Conservation (phyloP, 2,329 filamentous ascomycete genomes). For the Trichoderma polysporum region DNA sequence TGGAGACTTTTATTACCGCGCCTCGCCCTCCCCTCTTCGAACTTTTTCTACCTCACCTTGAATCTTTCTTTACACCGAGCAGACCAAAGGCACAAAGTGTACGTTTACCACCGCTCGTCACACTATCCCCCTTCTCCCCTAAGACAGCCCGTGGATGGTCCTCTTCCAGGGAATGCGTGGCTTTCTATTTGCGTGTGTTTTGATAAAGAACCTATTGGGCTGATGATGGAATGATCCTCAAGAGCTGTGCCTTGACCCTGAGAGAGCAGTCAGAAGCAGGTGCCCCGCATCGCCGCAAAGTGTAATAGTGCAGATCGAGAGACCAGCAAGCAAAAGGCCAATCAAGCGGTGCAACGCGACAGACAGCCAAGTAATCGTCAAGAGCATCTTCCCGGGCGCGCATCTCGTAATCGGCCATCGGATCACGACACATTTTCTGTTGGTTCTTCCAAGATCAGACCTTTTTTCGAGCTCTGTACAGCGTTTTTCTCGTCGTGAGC, state of each 20-base stretch:
- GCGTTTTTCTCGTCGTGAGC: conserved; percentile 14
- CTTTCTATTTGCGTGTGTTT: background rate
- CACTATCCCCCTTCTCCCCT: background rate
- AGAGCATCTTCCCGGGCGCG: background rate
- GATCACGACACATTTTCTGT: background rate
- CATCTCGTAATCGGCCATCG: conserved; percentile 3
- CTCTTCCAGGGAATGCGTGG: background rate
- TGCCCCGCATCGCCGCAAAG: conserved; percentile 22
- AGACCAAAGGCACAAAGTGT: conserved; percentile 19
- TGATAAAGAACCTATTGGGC: conserved; percentile 5
- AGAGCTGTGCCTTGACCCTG: conserved; percentile 17
- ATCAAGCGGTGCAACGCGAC: conserved; percentile 7
- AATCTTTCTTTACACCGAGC: conserved; percentile 22
- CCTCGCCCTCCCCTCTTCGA: conserved; percentile 22
- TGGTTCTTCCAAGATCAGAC: background rate
- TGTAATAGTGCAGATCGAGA: conserved; percentile 9
- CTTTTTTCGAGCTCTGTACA: conserved; percentile 1
- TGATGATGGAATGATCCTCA: conserved; percentile 16
- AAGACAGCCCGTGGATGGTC: background rate
- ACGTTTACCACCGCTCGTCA: conserved; percentile 12
- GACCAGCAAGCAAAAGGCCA: background rate
- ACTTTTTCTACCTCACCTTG: conserved; percentile 20
- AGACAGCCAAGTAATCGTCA: conserved; percentile 1
- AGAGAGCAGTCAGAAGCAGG: conserved; percentile 13
- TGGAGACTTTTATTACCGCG: conserved; percentile 24